phyloP scores from a whole-genome alignment of 768 basidiomycete species.

The Amanita subjunquillea region DNA sequence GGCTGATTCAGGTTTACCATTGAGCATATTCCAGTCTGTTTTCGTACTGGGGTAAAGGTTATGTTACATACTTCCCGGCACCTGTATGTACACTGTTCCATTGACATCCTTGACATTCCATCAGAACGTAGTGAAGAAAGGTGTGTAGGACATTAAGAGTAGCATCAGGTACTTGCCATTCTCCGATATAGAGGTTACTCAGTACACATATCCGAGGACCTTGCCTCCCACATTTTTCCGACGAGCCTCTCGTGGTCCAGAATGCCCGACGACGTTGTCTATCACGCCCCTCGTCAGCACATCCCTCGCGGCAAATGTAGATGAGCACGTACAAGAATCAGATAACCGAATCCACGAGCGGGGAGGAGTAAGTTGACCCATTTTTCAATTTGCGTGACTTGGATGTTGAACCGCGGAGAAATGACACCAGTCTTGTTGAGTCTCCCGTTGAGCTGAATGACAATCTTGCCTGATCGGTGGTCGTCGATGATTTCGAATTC shows the following conservation, averaged over 20 bases:
- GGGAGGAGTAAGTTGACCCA: constrained; percentile 98
- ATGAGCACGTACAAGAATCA: constrained; percentile 69
- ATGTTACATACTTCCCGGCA: no score
- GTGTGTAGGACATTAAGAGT: constrained; percentile 12
- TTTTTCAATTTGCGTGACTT: constrained; percentile 82
- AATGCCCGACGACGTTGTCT: constrained; percentile 98
- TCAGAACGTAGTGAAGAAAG: no score
- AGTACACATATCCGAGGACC: constrained; percentile 88
- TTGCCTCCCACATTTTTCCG: constrained; percentile 98
- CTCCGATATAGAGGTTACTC: constrained; percentile 14
- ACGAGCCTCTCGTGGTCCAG: constrained; percentile 97
- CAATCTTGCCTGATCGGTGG: constrained; percentile 96
- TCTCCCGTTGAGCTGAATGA: constrained; percentile 95
- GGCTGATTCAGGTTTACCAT: no score
- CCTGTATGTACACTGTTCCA: no score
- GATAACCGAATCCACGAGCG: constrained; percentile 91
- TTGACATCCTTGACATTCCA: no score
- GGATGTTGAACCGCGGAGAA: constrained; percentile 98
- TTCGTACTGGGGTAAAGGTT: no score
- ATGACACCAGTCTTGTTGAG: constrained; percentile 99
- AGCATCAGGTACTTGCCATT: no score
- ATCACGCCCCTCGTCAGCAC: background rate
- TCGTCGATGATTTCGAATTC: constrained; percentile 99
- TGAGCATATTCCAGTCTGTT: no score
- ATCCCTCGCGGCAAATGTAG: background rate